Conservation (phyloP, 1,139 yeast species). For the Taiozyma sp. region DNA sequence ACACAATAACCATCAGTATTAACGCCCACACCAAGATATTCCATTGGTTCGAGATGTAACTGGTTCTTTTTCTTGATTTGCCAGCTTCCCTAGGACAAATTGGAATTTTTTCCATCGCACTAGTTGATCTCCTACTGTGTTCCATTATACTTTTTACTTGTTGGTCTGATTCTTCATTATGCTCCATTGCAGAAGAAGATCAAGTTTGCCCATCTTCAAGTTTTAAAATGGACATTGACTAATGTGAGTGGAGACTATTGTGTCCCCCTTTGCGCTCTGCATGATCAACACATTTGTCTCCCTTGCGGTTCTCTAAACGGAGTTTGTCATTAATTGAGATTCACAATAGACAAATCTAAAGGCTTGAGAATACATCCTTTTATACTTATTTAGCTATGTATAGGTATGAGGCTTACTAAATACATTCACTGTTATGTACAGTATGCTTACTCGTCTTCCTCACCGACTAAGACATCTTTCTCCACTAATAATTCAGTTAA, state of each 20-base stretch:
- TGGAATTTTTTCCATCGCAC: neutral
- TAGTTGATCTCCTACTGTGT: neutral
- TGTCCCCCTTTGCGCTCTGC: neutral
- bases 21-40: neutral
- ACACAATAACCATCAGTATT: neutral
- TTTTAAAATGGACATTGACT: neutral
- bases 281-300: neutral
- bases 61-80: neutral
- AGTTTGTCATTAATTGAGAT: slow-evolving; percentile 20
- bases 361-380: slow-evolving; percentile 24
- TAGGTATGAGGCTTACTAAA: slow-evolving; percentile 1
- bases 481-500: slow-evolving; percentile 76
- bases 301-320: slow-evolving; percentile 21
- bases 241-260: neutral
- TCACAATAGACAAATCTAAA: slow-evolving; percentile 21
- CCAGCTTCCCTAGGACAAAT: neutral
- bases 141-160: neutral
- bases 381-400: slow-evolving; percentile 1
- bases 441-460: slow-evolving; percentile 26
- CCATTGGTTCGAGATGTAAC: neutral
- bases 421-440: neutral
- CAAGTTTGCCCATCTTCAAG: neutral
- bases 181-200: neutral
- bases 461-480: slow-evolving; percentile 78
- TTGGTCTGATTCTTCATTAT: neutral